Base-by-base conservation (phyloP, 495 filamentous ascomycete species). In the Xylona heveae region DNA sequence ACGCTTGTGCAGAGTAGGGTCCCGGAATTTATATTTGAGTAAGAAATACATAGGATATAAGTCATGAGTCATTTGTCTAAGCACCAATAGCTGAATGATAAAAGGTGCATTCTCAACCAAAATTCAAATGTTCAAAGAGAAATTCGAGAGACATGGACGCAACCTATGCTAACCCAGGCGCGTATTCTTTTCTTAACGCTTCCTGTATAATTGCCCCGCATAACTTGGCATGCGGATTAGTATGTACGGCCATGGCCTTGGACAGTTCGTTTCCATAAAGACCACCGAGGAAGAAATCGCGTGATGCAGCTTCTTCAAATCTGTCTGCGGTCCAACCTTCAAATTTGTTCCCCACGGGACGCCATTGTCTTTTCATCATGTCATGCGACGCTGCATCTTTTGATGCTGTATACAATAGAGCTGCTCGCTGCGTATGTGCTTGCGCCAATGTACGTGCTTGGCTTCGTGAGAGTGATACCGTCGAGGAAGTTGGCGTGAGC, bases 181-280 rank as follows among this genome's bases (percentile, higher is more conserved):
- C 24, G 38, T 33, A 6, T 53, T 92, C 82, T 55, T 73, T 78
- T 55, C 61, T 71, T 65, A 91, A 67, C 24, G 78, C 79, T 56
- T 85, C 75, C 50, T 68, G 71, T 7, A 92, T 79, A 57, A 92
- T 88, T 19, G 67, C 66, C 9, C 80, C 82, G 53, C 82, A 92
- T 45, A 90, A 60, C 59, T 83, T 90, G 17, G 80, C 80, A 41
- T 78, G 78, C 20, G 82, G 82, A 59, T 91, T 92, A 25, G 71
- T 78, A 51, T 64, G 62, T 28, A 88, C 81, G 2, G 75, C 72
- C 53, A 90, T 52, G 27, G 64, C 67, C 53, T 72, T 72, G 8
- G 72, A 80, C 36, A 83, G 62, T 38, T 73, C 68, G 50, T 78
- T 81, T 10, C 81, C 82, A 50, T 75, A 90, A 42, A 66, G 49